Evolutionary conservation across 140 eudicot species (phyloP).

Genomic region (Senecio squalidus): DNA sequence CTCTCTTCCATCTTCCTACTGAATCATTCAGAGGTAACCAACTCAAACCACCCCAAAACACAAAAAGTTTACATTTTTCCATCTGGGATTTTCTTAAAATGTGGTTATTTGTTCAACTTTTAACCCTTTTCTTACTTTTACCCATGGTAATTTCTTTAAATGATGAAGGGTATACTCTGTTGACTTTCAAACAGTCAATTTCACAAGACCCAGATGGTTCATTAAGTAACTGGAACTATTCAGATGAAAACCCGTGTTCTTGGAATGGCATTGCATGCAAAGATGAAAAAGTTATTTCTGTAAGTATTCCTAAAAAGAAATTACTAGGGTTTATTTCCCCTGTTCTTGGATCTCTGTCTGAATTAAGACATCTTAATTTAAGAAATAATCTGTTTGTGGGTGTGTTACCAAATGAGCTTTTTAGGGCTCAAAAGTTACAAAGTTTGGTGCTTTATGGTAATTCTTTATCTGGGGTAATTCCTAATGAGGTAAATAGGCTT

Average conservation of each 20-base stretch:
- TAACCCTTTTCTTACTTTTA: slow-evolving; percentile 37
- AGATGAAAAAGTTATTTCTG: slow-evolving; percentile 64
- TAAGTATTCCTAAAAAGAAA: slow-evolving; percentile 86
- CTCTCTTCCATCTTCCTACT: background rate
- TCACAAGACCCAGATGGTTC: slow-evolving; percentile 80
- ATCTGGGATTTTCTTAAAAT: slow-evolving; percentile 14
- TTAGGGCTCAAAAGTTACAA: slow-evolving; percentile 73
- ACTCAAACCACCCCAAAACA: background rate
- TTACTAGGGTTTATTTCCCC: slow-evolving; percentile 70
- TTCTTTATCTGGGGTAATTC: slow-evolving; percentile 76
- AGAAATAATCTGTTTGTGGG: slow-evolving; percentile 72
- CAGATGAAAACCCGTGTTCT: slow-evolving; percentile 88
- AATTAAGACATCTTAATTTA: slow-evolving; percentile 88
- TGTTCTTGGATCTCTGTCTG: slow-evolving; percentile 69
- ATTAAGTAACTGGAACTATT: slow-evolving; percentile 65
- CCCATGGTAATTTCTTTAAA: slow-evolving; percentile 50
- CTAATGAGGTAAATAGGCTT: slow-evolving; percentile 68
- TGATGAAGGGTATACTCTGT: slow-evolving; percentile 76
- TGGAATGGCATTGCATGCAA: slow-evolving; percentile 98
- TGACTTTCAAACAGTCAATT: slow-evolving; percentile 61
- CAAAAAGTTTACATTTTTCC: background rate
- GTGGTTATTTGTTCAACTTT: slow-evolving; percentile 25
- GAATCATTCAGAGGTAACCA: background rate
- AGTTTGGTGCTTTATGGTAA: slow-evolving; percentile 94
- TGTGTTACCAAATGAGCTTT: slow-evolving; percentile 54